phyloP scores from a whole-genome alignment of 768 basidiomycete species.

The Amanita inopinata region DNA sequence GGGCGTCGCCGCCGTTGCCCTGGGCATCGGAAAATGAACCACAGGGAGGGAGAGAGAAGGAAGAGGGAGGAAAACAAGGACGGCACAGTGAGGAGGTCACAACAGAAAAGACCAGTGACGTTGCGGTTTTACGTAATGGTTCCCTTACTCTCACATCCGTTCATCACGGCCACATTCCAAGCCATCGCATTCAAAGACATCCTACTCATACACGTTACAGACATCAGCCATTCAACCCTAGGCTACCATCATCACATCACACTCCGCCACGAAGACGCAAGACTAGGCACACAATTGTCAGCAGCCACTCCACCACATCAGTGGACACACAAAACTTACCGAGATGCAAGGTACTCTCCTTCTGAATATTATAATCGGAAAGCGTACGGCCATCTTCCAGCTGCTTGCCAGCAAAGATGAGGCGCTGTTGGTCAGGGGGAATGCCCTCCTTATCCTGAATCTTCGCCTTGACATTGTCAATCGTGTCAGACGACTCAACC shows the following conservation, averaged over 20 bases:
- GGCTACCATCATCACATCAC: slow-evolving; percentile 9
- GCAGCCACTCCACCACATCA: slow-evolving; percentile 2
- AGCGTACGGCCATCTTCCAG: slow-evolving; percentile 84
- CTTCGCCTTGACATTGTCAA: slow-evolving; percentile 67
- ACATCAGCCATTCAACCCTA: no score
- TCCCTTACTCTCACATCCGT: no score
- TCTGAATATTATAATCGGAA: slow-evolving; percentile 60
- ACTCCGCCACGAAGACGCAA: slow-evolving; percentile 33
- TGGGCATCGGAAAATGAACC: slow-evolving; percentile 6
- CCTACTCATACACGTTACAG: no score
- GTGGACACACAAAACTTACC: slow-evolving; percentile 20
- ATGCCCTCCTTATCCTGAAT: slow-evolving; percentile 68
- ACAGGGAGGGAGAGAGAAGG: slow-evolving; percentile 12
- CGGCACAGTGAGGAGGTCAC: slow-evolving; percentile 13
- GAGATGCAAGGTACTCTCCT: slow-evolving; percentile 52
- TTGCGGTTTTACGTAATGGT: slow-evolving; percentile 5
- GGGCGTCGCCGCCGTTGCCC: slow-evolving; percentile 18
- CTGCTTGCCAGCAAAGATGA: slow-evolving; percentile 85
- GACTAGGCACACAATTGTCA: slow-evolving; percentile 20
- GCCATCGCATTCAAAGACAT: no score
- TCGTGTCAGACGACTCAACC: slow-evolving; percentile 66
- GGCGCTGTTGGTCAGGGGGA: slow-evolving; percentile 34
- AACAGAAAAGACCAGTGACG: slow-evolving; percentile 16
- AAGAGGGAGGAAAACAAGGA: slow-evolving; percentile 15
- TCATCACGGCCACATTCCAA: no score